A percentile compares a stretch with the other conserved stretches of the same genome.
Evolutionary conservation across 1,284 basidiomycete genomes (phyloP).

Genomic region (Flammula alnicola): DNA sequence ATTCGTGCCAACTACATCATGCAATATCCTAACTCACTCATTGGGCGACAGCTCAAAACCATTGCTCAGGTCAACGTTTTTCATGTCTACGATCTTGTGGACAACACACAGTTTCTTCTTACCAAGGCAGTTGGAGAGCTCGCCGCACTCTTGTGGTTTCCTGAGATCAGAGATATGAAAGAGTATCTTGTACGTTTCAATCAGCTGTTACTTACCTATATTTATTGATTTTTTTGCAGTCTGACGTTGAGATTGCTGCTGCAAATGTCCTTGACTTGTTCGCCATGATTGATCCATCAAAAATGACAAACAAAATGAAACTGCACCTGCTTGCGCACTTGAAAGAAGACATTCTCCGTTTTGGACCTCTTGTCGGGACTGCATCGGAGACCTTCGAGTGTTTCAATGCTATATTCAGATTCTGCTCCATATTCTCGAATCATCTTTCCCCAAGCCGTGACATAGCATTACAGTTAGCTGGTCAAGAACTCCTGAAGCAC

Average conservation of each 20-base stretch:
- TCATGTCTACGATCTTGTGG: conserved; percentile 35
- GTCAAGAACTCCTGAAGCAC: conserved; percentile 35
- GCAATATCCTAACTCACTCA: conserved; percentile 42
- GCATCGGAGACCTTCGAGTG: conserved; percentile 41
- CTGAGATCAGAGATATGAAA: conserved; percentile 39
- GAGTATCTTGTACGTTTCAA: conserved; percentile 35
- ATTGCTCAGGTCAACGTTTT: conserved; percentile 40
- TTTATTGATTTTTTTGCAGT: conserved; percentile 22
- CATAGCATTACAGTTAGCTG: conserved; percentile 36
- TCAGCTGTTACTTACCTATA: neutral
- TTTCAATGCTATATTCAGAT: conserved; percentile 41
- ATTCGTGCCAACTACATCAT: conserved; percentile 41
- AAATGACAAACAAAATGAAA: conserved; percentile 40
- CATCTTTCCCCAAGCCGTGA: conserved; percentile 43
- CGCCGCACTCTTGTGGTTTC: conserved; percentile 35
- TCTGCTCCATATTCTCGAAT: conserved; percentile 39
- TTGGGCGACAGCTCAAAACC: conserved; percentile 47
- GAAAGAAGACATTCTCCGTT: conserved; percentile 34
- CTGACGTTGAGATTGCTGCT: conserved; percentile 33
- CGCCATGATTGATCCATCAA: conserved; percentile 33
- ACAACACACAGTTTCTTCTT: conserved; percentile 20
- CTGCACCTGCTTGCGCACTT: conserved; percentile 41
- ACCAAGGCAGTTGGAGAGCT: conserved; percentile 36
- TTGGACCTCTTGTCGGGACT: conserved; percentile 38
- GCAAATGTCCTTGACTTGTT: conserved; percentile 39